Evolutionary conservation across 1,139 yeast species (phyloP).

Genomic region (Nakaseomyces uthaithaninus): DNA sequence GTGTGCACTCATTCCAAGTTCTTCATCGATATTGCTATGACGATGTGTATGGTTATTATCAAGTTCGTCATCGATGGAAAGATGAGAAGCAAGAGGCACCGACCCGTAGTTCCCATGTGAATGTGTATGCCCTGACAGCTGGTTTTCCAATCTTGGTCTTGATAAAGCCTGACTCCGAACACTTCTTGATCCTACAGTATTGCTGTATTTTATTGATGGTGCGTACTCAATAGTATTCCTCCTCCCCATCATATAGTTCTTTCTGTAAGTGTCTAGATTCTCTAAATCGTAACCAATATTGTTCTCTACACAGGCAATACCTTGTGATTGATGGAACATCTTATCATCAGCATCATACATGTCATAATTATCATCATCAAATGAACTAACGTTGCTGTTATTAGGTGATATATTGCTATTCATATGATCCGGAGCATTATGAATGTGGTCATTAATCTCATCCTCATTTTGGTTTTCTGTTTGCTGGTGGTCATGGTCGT

Average conservation of each 20-base stretch:
- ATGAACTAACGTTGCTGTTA: conserved; percentile 1
- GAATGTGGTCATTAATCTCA: not conserved
- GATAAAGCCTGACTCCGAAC: conserved; percentile 5
- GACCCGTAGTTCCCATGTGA: not conserved
- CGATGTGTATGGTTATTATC: not conserved
- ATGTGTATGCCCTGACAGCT: not conserved
- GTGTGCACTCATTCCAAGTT: conserved; percentile 37
- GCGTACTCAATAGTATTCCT: conserved; percentile 3
- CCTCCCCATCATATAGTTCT: conserved; percentile 17
- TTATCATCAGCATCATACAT: conserved; percentile 4
- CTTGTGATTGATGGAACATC: conserved; percentile 8
- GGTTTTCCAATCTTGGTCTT: not conserved
- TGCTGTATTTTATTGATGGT: not conserved
- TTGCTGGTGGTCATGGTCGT: too few relatives aligned
- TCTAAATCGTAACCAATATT: conserved; percentile 32
- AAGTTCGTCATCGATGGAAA: not conserved
- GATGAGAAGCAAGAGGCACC: not conserved
- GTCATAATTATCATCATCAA: not conserved
- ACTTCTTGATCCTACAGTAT: not conserved
- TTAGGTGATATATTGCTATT: not conserved
- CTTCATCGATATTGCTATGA: not conserved
- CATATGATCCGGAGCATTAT: not conserved
- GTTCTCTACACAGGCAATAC: conserved; percentile 30
- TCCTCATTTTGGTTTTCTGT: not conserved
- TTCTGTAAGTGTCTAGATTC: conserved; percentile 29